A percentile compares a stretch with the other conserved stretches of the same genome.
Conservation (phyloP, 169 alveolate genomes). For the Ichthyophthirius multifiliis region DNA sequence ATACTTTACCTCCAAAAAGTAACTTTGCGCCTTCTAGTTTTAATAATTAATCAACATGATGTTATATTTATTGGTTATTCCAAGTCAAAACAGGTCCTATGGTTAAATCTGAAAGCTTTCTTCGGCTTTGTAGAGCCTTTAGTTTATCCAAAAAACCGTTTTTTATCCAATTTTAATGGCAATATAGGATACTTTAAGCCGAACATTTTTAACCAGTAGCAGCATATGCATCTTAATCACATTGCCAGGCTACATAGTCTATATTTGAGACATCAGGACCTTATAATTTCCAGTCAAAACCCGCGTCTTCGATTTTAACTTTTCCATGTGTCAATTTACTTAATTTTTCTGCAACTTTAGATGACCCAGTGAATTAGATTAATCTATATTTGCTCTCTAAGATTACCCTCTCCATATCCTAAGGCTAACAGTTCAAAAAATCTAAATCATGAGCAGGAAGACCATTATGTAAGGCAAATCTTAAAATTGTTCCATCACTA, state of each 20-base stretch:
- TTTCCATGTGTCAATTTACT: conserved; percentile 64
- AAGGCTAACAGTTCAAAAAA: conserved; percentile 64
- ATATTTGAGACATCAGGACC: conserved; percentile 85
- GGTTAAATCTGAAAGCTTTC: conserved; percentile 66
- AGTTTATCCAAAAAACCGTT: conserved; percentile 68
- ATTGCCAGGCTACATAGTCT: conserved; percentile 85
- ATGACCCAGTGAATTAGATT: conserved; percentile 82
- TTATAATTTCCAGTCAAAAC: conserved; percentile 88
- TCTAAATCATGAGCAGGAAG: conserved; percentile 77
- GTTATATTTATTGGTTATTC: conserved; percentile 66
- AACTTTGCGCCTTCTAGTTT: conserved; percentile 75
- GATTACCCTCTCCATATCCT: conserved; percentile 58
- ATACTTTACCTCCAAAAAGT: conserved; percentile 83
- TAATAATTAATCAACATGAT: conserved; percentile 63
- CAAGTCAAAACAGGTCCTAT: conserved; percentile 82
- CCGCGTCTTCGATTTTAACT: conserved; percentile 88
- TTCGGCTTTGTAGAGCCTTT: conserved; percentile 54
- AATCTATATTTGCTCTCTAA: conserved; percentile 49
- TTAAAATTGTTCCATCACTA: conserved; percentile 79
- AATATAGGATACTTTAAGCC: conserved; percentile 82
- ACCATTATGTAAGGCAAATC: conserved; percentile 82
- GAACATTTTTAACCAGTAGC: conserved; percentile 87
- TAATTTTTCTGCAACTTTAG: conserved; percentile 59
- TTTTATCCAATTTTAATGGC: conserved; percentile 82
- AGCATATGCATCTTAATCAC: conserved; percentile 90